These are phyloP conservation scores for Plasmodium sp. DNA, from an alignment of 169 alveolate species.

Conservation along the genomic window DNA sequence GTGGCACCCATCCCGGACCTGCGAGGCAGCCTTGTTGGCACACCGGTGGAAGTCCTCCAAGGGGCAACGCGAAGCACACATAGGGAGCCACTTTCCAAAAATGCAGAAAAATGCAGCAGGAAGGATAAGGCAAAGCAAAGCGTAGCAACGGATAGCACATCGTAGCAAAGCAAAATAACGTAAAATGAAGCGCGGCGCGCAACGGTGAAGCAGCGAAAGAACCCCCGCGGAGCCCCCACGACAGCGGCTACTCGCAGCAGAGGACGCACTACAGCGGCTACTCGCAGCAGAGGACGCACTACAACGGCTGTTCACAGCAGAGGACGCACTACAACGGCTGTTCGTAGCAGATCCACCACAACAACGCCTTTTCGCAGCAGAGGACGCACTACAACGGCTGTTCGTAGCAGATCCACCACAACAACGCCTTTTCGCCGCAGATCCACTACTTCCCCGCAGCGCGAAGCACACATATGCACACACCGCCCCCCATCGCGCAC, in stretches of 20 bases:
- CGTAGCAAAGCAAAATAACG: neutral
- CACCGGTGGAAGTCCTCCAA: neutral
- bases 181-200: neutral
- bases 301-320: neutral
- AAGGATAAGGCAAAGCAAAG: neutral
- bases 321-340: neutral
- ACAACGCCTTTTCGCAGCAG: too few species aligned
- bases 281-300: neutral
- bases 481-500: neutral
- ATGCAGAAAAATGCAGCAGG: neutral
- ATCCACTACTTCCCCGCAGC: neutral
- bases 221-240: neutral
- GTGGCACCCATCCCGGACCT: neutral
- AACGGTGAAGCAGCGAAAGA: neutral
- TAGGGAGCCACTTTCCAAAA: neutral
- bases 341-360: too few species aligned
- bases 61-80: neutral
- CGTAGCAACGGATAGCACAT: neutral
- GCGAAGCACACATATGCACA: neutral
- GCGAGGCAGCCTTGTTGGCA: neutral
- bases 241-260: neutral
- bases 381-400: neutral
- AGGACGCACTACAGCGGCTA: neutral
- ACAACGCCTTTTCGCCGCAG: too few species aligned
- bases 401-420: too few species aligned